These are phyloP conservation scores for Chamaecrista fasciculata DNA, from an alignment of 306 rosid genomes.

Conservation along the genomic window DNA sequence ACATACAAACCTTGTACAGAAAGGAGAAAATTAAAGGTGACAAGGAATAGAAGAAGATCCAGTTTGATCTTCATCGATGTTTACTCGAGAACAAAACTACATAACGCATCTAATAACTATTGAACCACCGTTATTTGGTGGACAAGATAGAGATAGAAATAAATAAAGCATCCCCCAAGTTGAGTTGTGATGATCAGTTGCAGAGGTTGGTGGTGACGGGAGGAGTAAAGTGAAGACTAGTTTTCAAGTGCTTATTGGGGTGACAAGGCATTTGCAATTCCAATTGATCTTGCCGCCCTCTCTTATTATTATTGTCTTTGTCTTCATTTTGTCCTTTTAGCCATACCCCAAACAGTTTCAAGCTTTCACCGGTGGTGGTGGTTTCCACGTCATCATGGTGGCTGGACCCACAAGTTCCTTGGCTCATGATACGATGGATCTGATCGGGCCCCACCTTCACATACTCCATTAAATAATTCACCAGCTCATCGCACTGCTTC, in stretches of 20 bases:
- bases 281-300: constrained; percentile 54
- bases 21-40: too few species aligned
- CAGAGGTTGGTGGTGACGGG: constrained; percentile 46
- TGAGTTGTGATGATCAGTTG: constrained; percentile 35
- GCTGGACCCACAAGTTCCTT: constrained; percentile 40
- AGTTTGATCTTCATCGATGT: too few species aligned
- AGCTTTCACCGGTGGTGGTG: constrained; percentile 37
- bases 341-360: constrained; percentile 97
- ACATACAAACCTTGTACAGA: too few species aligned
- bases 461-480: constrained; percentile 46
- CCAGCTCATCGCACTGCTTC: constrained; percentile 74
- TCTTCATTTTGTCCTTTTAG: constrained; percentile 44
- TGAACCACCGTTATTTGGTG: too few species aligned
- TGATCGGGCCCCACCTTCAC: constrained; percentile 73
- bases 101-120: too few species aligned
- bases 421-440: constrained; percentile 56
- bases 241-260: constrained; percentile 44
- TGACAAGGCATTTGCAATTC: constrained; percentile 45
- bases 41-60: too few species aligned
- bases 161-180: too few species aligned
- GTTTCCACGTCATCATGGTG: constrained; percentile 12
- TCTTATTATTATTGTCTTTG: constrained; percentile 18
- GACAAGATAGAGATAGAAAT: too few species aligned
- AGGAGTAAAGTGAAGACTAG: constrained; percentile 45
- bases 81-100: too few species aligned